These are phyloP conservation scores for Vitis amurensis DNA, from an alignment of 164 flowering plant species.

Conservation along the genomic window DNA sequence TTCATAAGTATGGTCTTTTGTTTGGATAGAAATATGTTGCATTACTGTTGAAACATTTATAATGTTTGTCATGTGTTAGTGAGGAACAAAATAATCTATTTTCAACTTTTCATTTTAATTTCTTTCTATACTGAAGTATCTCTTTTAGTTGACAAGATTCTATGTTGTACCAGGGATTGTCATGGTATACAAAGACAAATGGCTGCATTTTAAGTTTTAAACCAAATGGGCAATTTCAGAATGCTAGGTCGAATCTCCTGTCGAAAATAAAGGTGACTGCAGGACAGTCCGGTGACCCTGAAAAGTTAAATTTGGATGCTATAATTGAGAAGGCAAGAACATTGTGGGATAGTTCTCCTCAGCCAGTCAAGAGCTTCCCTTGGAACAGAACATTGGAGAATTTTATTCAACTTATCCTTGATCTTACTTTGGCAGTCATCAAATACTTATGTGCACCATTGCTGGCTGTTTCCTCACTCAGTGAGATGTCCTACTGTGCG, in stretches of 20 bases:
- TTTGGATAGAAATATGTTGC: no score
- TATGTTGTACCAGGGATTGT: slow-evolving; percentile 22
- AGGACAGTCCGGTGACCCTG: slow-evolving; percentile 53
- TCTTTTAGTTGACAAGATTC: background rate
- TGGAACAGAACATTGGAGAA: slow-evolving; percentile 57
- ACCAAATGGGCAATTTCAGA: slow-evolving; percentile 17
- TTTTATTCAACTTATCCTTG: slow-evolving; percentile 62
- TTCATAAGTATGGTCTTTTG: no score
- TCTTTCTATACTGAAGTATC: background rate
- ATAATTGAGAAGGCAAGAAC: slow-evolving; percentile 37
- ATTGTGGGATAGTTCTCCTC: slow-evolving; percentile 66
- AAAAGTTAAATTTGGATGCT: slow-evolving; percentile 39
- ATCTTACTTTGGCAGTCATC: slow-evolving; percentile 49
- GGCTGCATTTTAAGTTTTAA: slow-evolving; percentile 18
- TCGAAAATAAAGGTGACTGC: slow-evolving; percentile 49
- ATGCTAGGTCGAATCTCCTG: slow-evolving; percentile 14
- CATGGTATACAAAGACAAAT: slow-evolving; percentile 1
- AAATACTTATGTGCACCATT: slow-evolving; percentile 67
- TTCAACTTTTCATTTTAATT: slow-evolving; percentile 6
- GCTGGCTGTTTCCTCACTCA: slow-evolving; percentile 60
- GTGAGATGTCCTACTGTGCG: slow-evolving; percentile 93
- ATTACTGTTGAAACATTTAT: no score
- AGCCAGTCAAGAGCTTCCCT: slow-evolving; percentile 84
- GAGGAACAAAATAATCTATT: no score
- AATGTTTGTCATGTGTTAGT: no score